Evolutionary conservation across 192 early-diverging fungal genomes (phyloP).

Genomic region (Funneliformis geosporum): DNA sequence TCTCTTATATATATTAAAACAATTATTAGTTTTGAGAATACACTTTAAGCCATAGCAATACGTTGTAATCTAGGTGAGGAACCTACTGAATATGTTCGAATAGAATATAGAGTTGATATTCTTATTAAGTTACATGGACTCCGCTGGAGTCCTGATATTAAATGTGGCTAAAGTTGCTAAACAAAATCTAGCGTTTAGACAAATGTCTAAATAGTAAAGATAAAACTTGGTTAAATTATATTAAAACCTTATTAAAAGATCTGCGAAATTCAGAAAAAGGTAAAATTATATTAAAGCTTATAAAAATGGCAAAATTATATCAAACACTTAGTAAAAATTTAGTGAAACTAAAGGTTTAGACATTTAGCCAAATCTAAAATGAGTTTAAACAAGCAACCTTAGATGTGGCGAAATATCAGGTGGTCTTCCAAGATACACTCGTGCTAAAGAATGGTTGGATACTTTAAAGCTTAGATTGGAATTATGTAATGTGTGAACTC

Average conservation of each 20-base stretch:
- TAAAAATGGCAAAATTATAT: too few species aligned
- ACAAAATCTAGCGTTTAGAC: too few species aligned
- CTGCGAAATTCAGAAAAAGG: too few species aligned
- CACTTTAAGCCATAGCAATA: background rate
- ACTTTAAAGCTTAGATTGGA: conserved; percentile 23
- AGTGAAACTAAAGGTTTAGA: too few species aligned
- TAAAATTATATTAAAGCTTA: too few species aligned
- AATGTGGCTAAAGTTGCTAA: too few species aligned
- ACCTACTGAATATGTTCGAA: background rate
- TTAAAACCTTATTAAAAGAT: too few species aligned
- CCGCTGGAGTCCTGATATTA: conserved; percentile 9
- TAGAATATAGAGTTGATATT: conserved; percentile 20
- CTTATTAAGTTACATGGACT: conserved; percentile 2
- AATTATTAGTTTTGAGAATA: conserved; percentile 17
- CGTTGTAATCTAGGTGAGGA: conserved; percentile 13
- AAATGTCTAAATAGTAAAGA: too few species aligned
- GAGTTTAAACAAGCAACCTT: too few species aligned
- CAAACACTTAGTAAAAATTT: too few species aligned
- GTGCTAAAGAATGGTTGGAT: conserved; percentile 12
- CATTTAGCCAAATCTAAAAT: too few species aligned
- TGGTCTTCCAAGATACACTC: conserved; percentile 2
- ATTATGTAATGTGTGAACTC: conserved; percentile 14
- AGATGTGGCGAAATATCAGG: conserved; percentile 10
- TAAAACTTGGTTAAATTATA: too few species aligned
- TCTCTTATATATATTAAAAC: background rate